phyloP scores from a whole-genome alignment of 306 rosid species.

The Ammopiptanthus mongolicus region DNA sequence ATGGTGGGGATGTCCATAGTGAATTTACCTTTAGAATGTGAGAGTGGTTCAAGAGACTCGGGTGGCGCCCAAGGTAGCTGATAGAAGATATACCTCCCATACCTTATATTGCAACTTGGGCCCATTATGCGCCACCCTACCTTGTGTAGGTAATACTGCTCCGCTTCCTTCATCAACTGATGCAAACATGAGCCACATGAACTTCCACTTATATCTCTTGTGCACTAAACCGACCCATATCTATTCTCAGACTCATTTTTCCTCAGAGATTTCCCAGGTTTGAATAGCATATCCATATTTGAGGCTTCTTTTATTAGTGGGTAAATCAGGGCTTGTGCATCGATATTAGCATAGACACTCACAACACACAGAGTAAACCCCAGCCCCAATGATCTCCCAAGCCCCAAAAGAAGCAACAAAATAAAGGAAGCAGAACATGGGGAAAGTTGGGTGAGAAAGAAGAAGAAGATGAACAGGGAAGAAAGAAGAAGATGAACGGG shows the following conservation, averaged over 20 bases:
- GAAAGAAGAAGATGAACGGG: no score
- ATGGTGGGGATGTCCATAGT: neutral
- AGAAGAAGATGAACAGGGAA: no score
- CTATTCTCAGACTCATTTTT: neutral
- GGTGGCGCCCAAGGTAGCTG: neutral
- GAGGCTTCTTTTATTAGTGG: slow-evolving; percentile 19
- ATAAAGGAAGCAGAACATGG: no score
- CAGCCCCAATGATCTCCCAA: no score
- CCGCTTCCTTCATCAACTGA: neutral
- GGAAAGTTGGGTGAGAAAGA: no score
- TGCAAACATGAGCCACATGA: slow-evolving; percentile 27
- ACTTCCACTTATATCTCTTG: slow-evolving; percentile 20
- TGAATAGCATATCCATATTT: slow-evolving; percentile 7
- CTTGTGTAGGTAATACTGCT: neutral
- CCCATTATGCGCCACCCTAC: slow-evolving; percentile 36
- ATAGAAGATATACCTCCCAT: slow-evolving; percentile 29
- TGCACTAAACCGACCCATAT: slow-evolving; percentile 40
- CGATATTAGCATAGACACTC: neutral
- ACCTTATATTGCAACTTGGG: slow-evolving; percentile 39
- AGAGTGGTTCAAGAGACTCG: neutral
- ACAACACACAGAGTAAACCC: no score
- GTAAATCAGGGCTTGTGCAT: slow-evolving; percentile 13
- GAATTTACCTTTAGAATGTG: neutral
- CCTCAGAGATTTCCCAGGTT: neutral
- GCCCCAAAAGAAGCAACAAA: no score